A percentile compares a stretch with the other conserved stretches of the same genome.
Evolutionary conservation across 2,329 filamentous ascomycete species (phyloP).

Genomic region (Pezicula rhizophila): DNA sequence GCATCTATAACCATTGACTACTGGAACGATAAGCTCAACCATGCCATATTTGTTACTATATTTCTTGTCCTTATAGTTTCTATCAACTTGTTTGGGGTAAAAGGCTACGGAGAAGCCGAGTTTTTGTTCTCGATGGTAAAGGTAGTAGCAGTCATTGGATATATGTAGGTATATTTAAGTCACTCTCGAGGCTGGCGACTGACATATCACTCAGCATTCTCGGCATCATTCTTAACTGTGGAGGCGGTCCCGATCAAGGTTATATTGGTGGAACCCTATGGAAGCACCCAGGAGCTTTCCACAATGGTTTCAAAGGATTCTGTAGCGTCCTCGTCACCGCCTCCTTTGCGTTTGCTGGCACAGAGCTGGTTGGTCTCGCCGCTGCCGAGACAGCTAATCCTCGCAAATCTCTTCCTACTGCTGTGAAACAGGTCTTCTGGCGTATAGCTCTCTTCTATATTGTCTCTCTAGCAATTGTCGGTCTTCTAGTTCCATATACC

Average conservation of each 20-base stretch:
- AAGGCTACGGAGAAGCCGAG: conserved; percentile 84
- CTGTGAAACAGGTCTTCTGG: conserved; percentile 94
- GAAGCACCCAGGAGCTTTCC: conserved; percentile 74
- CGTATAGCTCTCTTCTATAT: conserved; percentile 88
- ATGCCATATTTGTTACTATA: conserved; percentile 73
- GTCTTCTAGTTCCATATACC: conserved; percentile 72
- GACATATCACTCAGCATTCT: conserved; percentile 53
- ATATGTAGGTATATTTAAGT: conserved; percentile 56
- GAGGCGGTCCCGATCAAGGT: conserved; percentile 63
- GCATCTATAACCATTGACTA: conserved; percentile 79
- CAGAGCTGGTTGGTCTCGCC: conserved; percentile 69
- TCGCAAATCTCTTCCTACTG: conserved; percentile 74
- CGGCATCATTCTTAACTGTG: conserved; percentile 79
- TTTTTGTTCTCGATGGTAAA: conserved; percentile 86
- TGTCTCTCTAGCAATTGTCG: conserved; percentile 72
- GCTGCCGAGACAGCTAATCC: conserved; percentile 76
- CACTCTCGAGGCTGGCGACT: background rate
- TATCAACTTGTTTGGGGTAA: conserved; percentile 86
- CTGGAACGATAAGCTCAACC: conserved; percentile 62
- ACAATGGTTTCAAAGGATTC: conserved; percentile 78
- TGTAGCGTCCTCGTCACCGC: conserved; percentile 73
- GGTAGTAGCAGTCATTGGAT: conserved; percentile 77
- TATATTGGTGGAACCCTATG: conserved; percentile 81
- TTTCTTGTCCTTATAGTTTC: conserved; percentile 70
- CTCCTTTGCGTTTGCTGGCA: conserved; percentile 71